Evolutionary conservation across 768 basidiomycete genomes (phyloP).

Genomic region (Suillus cothurnatus): DNA sequence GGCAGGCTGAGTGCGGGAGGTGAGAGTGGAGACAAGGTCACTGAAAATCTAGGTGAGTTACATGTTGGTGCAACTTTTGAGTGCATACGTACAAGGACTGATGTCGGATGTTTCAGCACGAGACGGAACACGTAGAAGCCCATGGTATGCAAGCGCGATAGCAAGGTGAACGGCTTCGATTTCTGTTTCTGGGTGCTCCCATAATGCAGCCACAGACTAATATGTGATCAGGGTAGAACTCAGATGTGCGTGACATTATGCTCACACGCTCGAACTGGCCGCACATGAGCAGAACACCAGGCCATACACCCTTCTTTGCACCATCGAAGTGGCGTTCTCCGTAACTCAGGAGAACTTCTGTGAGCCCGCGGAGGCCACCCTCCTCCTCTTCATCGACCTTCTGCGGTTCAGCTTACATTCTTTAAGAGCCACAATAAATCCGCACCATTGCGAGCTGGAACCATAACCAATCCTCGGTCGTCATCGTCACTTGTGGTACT

Average conservation of each 20-base stretch:
- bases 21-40: constrained; percentile 66
- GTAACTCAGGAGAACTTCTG: constrained; percentile 76
- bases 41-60: constrained; percentile 37
- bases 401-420: constrained; percentile 4
- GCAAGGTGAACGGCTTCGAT: constrained; percentile 95
- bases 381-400: constrained; percentile 84
- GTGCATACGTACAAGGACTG: constrained; percentile 64
- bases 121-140: constrained; percentile 82
- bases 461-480: constrained; percentile 99
- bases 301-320: constrained; percentile 71
- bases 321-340: constrained; percentile 83
- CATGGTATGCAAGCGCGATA: constrained; percentile 91
- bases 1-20: constrained; percentile 80
- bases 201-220: constrained; percentile 88
- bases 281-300: constrained; percentile 82
- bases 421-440: neutral
- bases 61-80: neutral
- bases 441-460: constrained; percentile 87
- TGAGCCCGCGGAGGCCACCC: constrained; percentile 69
- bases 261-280: constrained; percentile 92
- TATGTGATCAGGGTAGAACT: neutral
- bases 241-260: constrained; percentile 2
- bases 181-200: constrained; percentile 85
- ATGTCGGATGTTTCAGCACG: constrained; percentile 83
- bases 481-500: constrained; percentile 82